Evolutionary conservation across 1,139 yeast genomes (phyloP).

Genomic region (Geotrichum fermentans): DNA sequence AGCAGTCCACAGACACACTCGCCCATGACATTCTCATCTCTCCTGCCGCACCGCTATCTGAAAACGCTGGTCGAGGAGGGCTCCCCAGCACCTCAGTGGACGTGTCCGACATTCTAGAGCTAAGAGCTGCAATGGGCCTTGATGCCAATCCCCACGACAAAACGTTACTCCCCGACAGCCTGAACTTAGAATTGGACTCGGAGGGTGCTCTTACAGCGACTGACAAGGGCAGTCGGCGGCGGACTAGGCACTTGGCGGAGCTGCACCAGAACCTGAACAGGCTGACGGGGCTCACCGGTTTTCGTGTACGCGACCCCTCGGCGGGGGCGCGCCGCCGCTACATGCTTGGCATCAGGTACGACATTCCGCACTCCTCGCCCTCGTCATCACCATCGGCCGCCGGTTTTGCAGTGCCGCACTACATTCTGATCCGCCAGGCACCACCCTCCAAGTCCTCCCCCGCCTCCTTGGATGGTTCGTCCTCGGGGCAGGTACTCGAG

Average conservation of each 20-base stretch:
- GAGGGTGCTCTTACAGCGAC: too few species aligned
- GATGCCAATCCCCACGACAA: neutral
- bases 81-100: neutral
- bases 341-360: slow-evolving; percentile 17
- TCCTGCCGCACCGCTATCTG: neutral
- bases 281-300: slow-evolving; percentile 15
- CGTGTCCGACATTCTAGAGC: neutral
- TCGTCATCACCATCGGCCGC: neutral
- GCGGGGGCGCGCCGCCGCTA: neutral
- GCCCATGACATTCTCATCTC: neutral
- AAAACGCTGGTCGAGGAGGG: too few species aligned
- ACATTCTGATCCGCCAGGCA: slow-evolving; percentile 2
- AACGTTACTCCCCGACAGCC: too few species aligned
- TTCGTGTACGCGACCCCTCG: slow-evolving; percentile 5
- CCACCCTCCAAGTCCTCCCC: neutral
- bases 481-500: neutral
- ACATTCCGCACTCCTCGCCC: neutral
- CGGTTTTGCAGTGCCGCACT: slow-evolving; percentile 6
- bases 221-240: too few species aligned
- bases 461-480: neutral
- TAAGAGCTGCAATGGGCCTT: neutral
- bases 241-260: neutral
- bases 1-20: neutral
- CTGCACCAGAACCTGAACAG: slow-evolving; percentile 11
- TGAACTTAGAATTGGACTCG: too few species aligned